These are phyloP conservation scores for Saccharomyces pastorianus DNA, from an alignment of 1,139 yeast genomes.

Conservation along the genomic window DNA sequence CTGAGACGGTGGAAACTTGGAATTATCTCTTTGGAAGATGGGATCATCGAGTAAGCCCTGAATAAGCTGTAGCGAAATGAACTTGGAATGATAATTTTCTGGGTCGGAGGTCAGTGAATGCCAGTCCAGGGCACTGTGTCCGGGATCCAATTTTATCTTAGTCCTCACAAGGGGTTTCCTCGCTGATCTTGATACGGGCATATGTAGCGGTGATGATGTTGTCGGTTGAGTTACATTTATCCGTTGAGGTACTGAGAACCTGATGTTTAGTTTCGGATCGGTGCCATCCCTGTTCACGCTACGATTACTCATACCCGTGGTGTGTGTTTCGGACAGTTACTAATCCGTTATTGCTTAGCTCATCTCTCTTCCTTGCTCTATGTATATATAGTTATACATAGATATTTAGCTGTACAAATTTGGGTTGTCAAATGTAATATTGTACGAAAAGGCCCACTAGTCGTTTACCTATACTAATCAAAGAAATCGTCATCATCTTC, in stretches of 20 bases:
- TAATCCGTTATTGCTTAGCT: background rate
- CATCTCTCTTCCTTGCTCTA: background rate
- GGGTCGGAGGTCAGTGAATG: slow-evolving; percentile 13
- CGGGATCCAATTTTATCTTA: slow-evolving; percentile 28
- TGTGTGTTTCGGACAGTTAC: too few relatives aligned
- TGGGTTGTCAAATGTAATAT: background rate
- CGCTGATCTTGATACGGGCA: slow-evolving; percentile 12
- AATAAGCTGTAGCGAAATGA: background rate
- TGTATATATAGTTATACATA: background rate
- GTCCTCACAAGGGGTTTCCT: slow-evolving; percentile 10
- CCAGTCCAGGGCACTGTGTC: slow-evolving; percentile 32
- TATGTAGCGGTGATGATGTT: slow-evolving; percentile 4
- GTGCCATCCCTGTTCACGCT: background rate
- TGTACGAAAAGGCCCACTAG: background rate
- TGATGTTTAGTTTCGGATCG: background rate
- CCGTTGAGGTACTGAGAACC: background rate
- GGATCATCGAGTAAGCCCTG: slow-evolving; percentile 5
- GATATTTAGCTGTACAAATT: too few relatives aligned
- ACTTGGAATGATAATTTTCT: background rate
- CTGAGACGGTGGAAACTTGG: background rate
- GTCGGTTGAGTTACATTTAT: background rate
- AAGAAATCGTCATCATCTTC: slow-evolving; percentile 38
- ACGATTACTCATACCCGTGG: too few relatives aligned
- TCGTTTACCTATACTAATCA: slow-evolving; percentile 22
- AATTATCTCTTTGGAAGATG: slow-evolving; percentile 3